Percentiles rank a stretch among this genome's conserved stretches.
phyloP scores from a whole-genome alignment of 768 basidiomycete species.

The Collybiopsis confluens region DNA sequence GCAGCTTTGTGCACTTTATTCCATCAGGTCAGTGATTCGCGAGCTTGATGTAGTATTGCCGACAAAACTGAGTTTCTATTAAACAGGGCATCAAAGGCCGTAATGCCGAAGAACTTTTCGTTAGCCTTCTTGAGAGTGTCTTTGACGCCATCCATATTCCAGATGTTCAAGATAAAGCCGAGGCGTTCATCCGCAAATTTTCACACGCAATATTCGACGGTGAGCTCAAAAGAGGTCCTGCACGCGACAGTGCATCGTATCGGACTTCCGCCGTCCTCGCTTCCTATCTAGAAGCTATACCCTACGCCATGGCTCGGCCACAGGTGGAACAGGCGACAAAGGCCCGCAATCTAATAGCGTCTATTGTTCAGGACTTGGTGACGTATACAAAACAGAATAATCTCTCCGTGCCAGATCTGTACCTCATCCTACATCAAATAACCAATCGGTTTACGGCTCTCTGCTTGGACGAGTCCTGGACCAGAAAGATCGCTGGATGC shows the following conservation, averaged over 20 bases:
- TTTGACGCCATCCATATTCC: constrained; percentile 71
- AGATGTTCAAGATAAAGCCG: constrained; percentile 67
- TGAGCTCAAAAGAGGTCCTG: constrained; percentile 62
- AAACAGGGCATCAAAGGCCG: constrained; percentile 64
- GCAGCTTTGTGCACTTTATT: constrained; percentile 66
- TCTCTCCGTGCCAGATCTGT: constrained; percentile 49
- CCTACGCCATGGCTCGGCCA: constrained; percentile 69
- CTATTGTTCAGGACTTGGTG: constrained; percentile 66
- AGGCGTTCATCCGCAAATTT: constrained; percentile 64
- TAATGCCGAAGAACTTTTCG: constrained; percentile 72
- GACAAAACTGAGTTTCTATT: constrained; percentile 5
- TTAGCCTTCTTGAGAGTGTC: constrained; percentile 65
- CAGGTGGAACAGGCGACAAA: constrained; percentile 54
- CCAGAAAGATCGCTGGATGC: constrained; percentile 85
- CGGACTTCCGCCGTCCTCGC: constrained; percentile 54
- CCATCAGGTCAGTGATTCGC: constrained; percentile 53
- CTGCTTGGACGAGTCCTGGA: constrained; percentile 91
- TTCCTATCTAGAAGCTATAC: constrained; percentile 78
- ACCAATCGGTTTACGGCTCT: constrained; percentile 79
- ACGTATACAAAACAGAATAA: constrained; percentile 43
- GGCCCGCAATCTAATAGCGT: constrained; percentile 55
- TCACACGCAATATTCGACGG: constrained; percentile 67
- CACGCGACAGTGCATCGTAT: constrained; percentile 50
- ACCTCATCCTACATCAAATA: constrained; percentile 74
- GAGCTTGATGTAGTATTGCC: not conserved